Conservation (phyloP, 2,329 filamentous ascomycete genomes). For the Aspergillus quadricinctus region DNA sequence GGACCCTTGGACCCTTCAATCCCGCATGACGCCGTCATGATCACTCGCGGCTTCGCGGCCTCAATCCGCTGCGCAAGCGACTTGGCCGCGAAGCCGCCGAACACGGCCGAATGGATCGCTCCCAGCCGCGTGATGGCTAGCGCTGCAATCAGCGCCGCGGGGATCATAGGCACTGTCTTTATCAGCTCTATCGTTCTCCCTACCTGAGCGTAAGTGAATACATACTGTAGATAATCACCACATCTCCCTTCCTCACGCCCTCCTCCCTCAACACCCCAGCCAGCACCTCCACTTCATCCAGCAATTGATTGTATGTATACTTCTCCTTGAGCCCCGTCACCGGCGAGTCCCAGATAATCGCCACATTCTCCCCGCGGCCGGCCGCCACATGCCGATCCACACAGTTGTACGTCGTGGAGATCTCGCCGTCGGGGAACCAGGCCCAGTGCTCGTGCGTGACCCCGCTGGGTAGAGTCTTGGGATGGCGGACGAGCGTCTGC, state of each 20-base stretch:
- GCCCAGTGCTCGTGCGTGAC: constrained; percentile 71
- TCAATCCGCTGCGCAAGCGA: constrained; percentile 87
- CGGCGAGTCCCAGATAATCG: constrained; percentile 84
- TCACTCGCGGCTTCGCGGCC: constrained; percentile 66
- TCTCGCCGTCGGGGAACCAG: constrained; percentile 86
- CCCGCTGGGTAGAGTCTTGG: constrained; percentile 59
- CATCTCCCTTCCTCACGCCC: constrained; percentile 76
- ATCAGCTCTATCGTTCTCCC: neutral
- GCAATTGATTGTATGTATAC: constrained; percentile 69
- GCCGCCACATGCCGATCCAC: constrained; percentile 80
- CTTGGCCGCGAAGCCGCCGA: constrained; percentile 80
- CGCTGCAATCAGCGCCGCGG: constrained; percentile 79
- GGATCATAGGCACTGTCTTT: constrained; percentile 83
- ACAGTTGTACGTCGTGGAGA: constrained; percentile 90
- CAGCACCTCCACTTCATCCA: constrained; percentile 74
- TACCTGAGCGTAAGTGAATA: constrained; percentile 5
- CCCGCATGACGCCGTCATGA: constrained; percentile 87
- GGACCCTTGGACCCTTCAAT: constrained; percentile 83
- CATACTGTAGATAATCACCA: constrained; percentile 84
- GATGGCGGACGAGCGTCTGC: constrained; percentile 54
- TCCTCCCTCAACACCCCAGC: constrained; percentile 79
- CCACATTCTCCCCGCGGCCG: constrained; percentile 68
- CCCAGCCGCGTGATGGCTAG: constrained; percentile 77
- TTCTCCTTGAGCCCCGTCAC: constrained; percentile 69
- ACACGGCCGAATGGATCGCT: constrained; percentile 86